These are phyloP conservation scores for Rosa lucieae DNA, from an alignment of 306 rosid species.

Conservation along the genomic window DNA sequence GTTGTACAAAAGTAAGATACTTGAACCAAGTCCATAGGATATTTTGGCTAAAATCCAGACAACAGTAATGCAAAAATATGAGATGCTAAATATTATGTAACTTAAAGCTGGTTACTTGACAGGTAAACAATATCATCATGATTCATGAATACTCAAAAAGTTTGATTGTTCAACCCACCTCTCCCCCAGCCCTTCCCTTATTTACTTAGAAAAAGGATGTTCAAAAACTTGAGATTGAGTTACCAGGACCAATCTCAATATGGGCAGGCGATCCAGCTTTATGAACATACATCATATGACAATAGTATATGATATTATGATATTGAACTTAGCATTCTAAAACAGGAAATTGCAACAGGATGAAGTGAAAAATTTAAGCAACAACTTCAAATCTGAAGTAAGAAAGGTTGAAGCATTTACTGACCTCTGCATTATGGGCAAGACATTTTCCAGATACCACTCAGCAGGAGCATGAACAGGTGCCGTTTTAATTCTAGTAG, in stretches of 20 bases:
- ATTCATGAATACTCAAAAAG: background rate
- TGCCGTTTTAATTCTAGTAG: constrained; percentile 81
- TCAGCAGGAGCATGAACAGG: constrained; percentile 79
- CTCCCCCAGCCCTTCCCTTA: background rate
- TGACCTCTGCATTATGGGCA: constrained; percentile 81
- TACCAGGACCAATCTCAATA: background rate
- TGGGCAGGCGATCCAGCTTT: background rate
- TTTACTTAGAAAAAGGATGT: background rate
- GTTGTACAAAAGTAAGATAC: background rate
- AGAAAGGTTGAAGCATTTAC: constrained; percentile 20
- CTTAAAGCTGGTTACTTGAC: background rate
- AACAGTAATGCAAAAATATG: background rate
- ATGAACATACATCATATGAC: background rate
- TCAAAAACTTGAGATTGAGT: background rate
- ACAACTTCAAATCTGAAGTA: background rate
- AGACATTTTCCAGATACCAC: constrained; percentile 91
- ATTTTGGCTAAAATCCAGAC: background rate
- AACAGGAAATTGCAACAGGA: constrained; percentile 17
- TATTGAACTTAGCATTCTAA: background rate
- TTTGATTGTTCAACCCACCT: background rate
- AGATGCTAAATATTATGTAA: background rate
- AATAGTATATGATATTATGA: background rate
- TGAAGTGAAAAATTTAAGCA: constrained; percentile 3
- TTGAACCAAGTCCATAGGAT: background rate
- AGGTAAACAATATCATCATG: background rate